These are phyloP conservation scores for Ceratocystis colombiana DNA, from an alignment of 2,329 filamentous ascomycete species.

Conservation along the genomic window DNA sequence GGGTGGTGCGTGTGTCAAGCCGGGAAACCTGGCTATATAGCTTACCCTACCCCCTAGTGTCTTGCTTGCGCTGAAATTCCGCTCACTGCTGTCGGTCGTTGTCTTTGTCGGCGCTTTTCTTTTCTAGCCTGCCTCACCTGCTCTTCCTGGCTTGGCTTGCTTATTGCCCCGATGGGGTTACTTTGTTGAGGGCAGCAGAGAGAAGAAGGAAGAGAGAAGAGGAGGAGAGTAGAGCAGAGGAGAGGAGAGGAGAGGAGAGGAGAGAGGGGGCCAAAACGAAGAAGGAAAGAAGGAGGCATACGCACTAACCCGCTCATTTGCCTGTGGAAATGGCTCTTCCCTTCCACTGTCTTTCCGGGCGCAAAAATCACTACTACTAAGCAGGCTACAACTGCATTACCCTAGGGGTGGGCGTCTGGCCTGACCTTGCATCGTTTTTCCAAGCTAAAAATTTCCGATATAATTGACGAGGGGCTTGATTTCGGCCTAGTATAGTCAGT, in stretches of 20 bases:
- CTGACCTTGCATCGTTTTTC: background rate
- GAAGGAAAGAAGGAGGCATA: background rate
- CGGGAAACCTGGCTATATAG: background rate
- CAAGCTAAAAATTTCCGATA: slow-evolving; percentile 9
- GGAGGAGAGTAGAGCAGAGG: background rate
- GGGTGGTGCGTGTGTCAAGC: too few species aligned
- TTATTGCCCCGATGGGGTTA: background rate
- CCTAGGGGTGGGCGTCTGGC: background rate
- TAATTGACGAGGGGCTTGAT: background rate
- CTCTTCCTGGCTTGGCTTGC: background rate
- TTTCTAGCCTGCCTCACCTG: background rate
- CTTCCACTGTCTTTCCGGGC: slow-evolving; percentile 9
- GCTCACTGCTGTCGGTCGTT: slow-evolving; percentile 3
- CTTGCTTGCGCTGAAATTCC: background rate
- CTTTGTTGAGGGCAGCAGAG: background rate
- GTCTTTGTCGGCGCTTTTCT: background rate
- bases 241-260: too few species aligned
- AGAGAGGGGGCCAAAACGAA: background rate
- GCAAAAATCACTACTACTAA: background rate
- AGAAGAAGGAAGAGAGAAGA: background rate
- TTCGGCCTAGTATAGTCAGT: background rate
- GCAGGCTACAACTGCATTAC: slow-evolving; percentile 3
- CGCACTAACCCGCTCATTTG: background rate
- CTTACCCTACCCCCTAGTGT: background rate
- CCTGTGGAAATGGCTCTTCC: background rate